Conservation (phyloP, 2,329 filamentous ascomycete genomes). For the Pseudocercospora fijiensis region DNA sequence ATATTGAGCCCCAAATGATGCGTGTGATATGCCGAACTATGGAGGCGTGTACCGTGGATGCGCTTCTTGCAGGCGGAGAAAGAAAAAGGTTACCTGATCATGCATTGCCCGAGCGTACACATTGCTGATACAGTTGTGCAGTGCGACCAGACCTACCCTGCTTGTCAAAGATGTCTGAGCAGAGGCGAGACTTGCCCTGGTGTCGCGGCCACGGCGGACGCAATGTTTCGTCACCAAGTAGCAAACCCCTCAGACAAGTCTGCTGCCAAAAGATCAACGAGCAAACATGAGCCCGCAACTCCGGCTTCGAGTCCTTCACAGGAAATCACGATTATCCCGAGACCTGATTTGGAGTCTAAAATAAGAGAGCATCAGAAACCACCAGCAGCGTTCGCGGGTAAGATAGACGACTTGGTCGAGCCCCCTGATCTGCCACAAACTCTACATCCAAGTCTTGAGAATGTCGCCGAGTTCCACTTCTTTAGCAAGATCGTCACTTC, state of each 20-base stretch:
- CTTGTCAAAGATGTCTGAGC: background rate
- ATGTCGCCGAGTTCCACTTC: background rate
- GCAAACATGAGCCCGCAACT: no score
- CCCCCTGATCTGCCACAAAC: background rate
- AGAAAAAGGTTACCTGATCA: background rate
- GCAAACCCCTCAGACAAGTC: background rate
- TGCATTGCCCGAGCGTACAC: background rate
- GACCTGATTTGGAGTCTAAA: background rate
- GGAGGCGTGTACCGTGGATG: conserved; percentile 1
- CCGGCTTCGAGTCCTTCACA: background rate
- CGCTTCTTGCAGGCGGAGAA: background rate
- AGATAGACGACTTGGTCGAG: background rate
- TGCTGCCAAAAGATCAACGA: background rate
- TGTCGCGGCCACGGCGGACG: background rate
- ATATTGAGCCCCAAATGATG: background rate
- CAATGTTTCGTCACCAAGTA: background rate
- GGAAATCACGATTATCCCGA: background rate
- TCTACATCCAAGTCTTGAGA: background rate
- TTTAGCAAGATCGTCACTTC: conserved; percentile 1
- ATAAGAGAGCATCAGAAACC: background rate
- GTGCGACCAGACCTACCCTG: background rate
- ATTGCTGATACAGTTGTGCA: background rate
- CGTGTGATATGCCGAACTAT: background rate
- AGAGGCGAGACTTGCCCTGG: background rate
- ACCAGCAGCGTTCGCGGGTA: background rate